These are phyloP conservation scores for Megacollybia marginata DNA, from an alignment of 768 basidiomycete species.

Conservation along the genomic window DNA sequence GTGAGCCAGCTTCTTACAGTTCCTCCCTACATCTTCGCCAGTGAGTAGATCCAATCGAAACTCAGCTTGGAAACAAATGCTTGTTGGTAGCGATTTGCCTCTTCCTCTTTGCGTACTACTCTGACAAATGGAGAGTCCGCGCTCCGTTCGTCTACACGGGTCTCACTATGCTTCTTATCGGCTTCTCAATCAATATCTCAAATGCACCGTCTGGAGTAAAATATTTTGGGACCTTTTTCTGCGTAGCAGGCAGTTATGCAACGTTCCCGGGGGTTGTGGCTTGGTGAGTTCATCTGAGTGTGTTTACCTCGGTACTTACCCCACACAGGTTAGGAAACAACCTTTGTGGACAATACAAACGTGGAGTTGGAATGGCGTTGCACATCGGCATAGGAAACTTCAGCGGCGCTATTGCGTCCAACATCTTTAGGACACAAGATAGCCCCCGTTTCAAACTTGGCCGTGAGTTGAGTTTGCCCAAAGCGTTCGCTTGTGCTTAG, in stretches of 20 bases:
- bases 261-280: slow-evolving; percentile 52
- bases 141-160: slow-evolving; percentile 52
- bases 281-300: slow-evolving; percentile 34
- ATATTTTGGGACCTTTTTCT: slow-evolving; percentile 69
- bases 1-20: slow-evolving; percentile 62
- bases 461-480: slow-evolving; percentile 32
- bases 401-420: slow-evolving; percentile 54
- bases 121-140: slow-evolving; percentile 49
- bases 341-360: slow-evolving; percentile 62
- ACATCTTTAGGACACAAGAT: slow-evolving; percentile 54
- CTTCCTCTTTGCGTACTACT: slow-evolving; percentile 45
- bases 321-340: slow-evolving; percentile 55
- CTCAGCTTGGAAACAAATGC: not conserved
- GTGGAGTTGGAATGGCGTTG: slow-evolving; percentile 58
- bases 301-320: not conserved
- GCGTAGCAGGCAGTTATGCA: slow-evolving; percentile 56
- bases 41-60: slow-evolving; percentile 27
- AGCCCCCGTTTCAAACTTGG: slow-evolving; percentile 55
- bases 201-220: slow-evolving; percentile 43
- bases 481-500: not conserved
- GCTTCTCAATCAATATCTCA: slow-evolving; percentile 60
- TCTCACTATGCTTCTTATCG: slow-evolving; percentile 42
- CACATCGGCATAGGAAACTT: slow-evolving; percentile 68
- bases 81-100: slow-evolving; percentile 39
- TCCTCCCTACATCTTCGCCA: slow-evolving; percentile 58